Conservation (phyloP, 139 green algal species). For the Edaphochlamys debaryana region DNA sequence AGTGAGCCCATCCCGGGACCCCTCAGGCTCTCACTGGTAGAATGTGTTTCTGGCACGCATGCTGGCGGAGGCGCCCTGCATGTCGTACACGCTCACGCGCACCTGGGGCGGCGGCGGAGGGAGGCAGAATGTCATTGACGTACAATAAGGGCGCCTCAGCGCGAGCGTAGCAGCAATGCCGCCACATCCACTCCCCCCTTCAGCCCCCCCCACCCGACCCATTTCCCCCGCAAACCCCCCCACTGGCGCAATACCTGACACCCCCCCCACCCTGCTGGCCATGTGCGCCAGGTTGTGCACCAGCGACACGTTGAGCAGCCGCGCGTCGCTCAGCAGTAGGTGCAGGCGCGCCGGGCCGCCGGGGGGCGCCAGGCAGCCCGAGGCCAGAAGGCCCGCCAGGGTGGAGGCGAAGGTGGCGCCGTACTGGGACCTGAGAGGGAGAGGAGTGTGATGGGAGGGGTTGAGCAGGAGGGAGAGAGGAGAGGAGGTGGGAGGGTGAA, state of each 20-base stretch:
- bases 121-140: no score
- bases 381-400: slow-evolving; percentile 23
- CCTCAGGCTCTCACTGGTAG: no score
- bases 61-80: slow-evolving; percentile 6
- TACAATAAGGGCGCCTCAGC: no score
- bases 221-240: no score
- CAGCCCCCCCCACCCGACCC: no score
- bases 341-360: slow-evolving; percentile 5
- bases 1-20: no score
- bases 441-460: neutral
- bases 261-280: neutral
- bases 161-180: no score
- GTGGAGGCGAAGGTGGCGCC: slow-evolving; percentile 23
- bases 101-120: no score
- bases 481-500: neutral
- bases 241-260: no score
- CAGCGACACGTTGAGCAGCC: slow-evolving; percentile 4
- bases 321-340: slow-evolving; percentile 24
- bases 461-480: neutral
- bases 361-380: neutral
- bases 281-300: slow-evolving; percentile 34
- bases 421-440: neutral
- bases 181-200: no score
- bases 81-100: slow-evolving; percentile 36
- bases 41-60: slow-evolving; percentile 29